Evolutionary conservation across 768 basidiomycete species (phyloP).

Genomic region (Tylopilus vinaceipallidus): DNA sequence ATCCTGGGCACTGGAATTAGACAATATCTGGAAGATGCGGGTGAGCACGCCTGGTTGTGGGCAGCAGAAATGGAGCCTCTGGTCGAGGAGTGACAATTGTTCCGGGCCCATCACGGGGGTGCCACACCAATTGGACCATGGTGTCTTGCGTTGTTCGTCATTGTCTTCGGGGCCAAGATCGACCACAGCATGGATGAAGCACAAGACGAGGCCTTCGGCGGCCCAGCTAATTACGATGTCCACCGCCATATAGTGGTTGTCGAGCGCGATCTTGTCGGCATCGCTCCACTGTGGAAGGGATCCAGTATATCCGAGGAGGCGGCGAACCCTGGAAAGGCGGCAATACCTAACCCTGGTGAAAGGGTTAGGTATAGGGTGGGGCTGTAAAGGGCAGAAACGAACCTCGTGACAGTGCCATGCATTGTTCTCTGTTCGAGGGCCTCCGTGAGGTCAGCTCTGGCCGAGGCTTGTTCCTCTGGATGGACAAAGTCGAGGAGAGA

Average conservation of each 20-base stretch:
- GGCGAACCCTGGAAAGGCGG: constrained; percentile 71
- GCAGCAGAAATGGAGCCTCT: constrained; percentile 53
- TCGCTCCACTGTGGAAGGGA: constrained; percentile 55
- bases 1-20: constrained; percentile 47
- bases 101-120: constrained; percentile 60
- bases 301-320: constrained; percentile 65
- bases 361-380: constrained; percentile 22
- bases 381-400: constrained; percentile 16
- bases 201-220: constrained; percentile 81
- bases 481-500: constrained; percentile 78
- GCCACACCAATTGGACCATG: constrained; percentile 89
- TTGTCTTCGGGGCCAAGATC: constrained; percentile 72
- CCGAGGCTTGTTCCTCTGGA: constrained; percentile 78
- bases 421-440: constrained; percentile 73
- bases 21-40: constrained; percentile 78
- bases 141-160: constrained; percentile 68
- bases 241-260: constrained; percentile 78
- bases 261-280: constrained; percentile 65
- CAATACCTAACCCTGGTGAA: constrained; percentile 69
- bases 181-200: constrained; percentile 82
- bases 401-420: constrained; percentile 84
- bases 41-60: constrained; percentile 50
- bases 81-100: constrained; percentile 58
- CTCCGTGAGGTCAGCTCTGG: constrained; percentile 68
- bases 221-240: constrained; percentile 92